Evolutionary conservation across 2,329 filamentous ascomycete species (phyloP).

Genomic region (Cadophora malorum): DNA sequence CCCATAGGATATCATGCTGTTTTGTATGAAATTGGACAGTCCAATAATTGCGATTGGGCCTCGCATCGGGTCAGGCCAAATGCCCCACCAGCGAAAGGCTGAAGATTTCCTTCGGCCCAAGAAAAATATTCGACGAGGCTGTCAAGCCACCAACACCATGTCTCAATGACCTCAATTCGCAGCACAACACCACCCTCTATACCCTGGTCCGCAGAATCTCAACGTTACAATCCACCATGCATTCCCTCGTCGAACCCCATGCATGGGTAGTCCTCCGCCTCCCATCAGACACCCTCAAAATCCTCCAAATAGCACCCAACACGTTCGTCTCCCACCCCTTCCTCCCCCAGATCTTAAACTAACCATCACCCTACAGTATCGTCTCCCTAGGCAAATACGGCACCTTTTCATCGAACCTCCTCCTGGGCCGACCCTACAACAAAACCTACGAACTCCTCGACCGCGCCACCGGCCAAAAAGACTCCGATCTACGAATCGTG

Average conservation of each 20-base stretch:
- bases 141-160: slow-evolving; percentile 5
- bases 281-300: slow-evolving; percentile 62
- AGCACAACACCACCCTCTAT: neutral
- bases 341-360: slow-evolving; percentile 22
- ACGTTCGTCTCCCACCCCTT: slow-evolving; percentile 54
- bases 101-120: slow-evolving; percentile 12
- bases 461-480: slow-evolving; percentile 66
- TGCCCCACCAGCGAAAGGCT: slow-evolving; percentile 16
- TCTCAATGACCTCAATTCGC: neutral
- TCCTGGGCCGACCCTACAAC: slow-evolving; percentile 90
- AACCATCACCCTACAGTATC: slow-evolving; percentile 59
- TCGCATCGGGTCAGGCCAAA: slow-evolving; percentile 1
- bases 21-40: neutral
- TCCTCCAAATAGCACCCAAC: slow-evolving; percentile 65
- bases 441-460: slow-evolving; percentile 91
- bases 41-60: neutral
- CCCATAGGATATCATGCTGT: too few species aligned
- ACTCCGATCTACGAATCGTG: slow-evolving; percentile 77
- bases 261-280: slow-evolving; percentile 66
- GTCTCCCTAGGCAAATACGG: slow-evolving; percentile 94
- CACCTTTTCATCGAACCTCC: slow-evolving; percentile 84
- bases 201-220: neutral
- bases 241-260: slow-evolving; percentile 58
- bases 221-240: slow-evolving; percentile 36
- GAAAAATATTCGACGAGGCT: slow-evolving; percentile 30